These are phyloP conservation scores for Podaxis sp. DNA, from an alignment of 768 basidiomycete genomes.

Conservation along the genomic window DNA sequence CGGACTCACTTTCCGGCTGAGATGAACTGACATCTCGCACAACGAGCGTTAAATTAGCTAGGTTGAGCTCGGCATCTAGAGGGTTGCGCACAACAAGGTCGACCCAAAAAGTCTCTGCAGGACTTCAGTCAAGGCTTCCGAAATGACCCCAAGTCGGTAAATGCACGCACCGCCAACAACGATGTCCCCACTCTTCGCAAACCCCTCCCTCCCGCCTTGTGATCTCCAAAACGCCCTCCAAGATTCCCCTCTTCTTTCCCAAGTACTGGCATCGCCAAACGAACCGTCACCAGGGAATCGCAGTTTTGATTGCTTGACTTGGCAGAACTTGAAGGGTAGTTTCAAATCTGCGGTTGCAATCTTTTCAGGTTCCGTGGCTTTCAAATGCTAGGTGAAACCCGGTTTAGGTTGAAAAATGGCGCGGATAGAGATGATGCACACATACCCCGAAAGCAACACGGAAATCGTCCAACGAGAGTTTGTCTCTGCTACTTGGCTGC, in stretches of 20 bases:
- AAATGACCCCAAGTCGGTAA: neutral
- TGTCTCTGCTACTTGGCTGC: conserved; percentile 46
- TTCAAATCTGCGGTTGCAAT: conserved; percentile 43
- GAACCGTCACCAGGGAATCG: conserved; percentile 52
- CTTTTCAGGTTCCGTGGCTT: conserved; percentile 50
- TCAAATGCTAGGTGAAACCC: conserved; percentile 58
- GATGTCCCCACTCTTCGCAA: conserved; percentile 57
- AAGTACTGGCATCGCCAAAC: conserved; percentile 43
- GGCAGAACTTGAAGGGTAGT: conserved; percentile 68
- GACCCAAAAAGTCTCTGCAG: conserved; percentile 72
- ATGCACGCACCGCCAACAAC: conserved; percentile 56
- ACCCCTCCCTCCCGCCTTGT: conserved; percentile 48
- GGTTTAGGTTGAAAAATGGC: neutral
- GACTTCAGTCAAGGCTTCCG: neutral
- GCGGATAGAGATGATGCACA: neutral
- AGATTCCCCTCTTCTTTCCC: conserved; percentile 62
- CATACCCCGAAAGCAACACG: conserved; percentile 78
- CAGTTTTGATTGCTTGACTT: conserved; percentile 52
- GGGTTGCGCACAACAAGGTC: conserved; percentile 73
- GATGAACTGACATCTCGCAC: conserved; percentile 39
- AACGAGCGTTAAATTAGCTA: conserved; percentile 58
- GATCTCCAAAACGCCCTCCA: conserved; percentile 64
- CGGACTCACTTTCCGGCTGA: conserved; percentile 28
- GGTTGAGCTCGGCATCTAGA: conserved; percentile 67
- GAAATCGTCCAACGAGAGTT: conserved; percentile 84